Evolutionary conservation across 2,329 filamentous ascomycete species (phyloP), one percentile per base, ranked within the genome.

Genomic region (Aspergillus floridensis): DNA sequence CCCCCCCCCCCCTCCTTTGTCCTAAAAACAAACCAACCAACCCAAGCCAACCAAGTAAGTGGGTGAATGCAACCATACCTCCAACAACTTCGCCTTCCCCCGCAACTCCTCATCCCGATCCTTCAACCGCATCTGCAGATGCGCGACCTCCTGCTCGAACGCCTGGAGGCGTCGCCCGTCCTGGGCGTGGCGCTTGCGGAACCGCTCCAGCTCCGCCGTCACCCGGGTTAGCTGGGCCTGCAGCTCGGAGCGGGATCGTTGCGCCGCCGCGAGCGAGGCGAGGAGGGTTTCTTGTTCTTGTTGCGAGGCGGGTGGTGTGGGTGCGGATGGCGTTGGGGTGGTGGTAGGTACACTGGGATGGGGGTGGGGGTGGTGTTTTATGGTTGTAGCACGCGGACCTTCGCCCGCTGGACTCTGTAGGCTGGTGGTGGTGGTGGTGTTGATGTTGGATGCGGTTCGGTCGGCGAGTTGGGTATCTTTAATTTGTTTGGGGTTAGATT

Each of bases 31-130:
- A 35, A 35, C 11, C 10, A n/a, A n/a, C n/a, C n/a, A n/a, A n/a
- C n/a, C n/a, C n/a, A n/a, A n/a, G n/a, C n/a, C n/a, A 35, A 35
- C 1, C 3, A 10, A 6, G 5, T 16, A 12, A 35, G 4, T 2
- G 5, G 2, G 11, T 8, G 14, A 14, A 12, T 35, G 12, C 22
- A n/a, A 12, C 55, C 55, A 57, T 76, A 89, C 87, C 80, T 92
- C 89, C 2, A 96, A 83, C 64, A 97, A 79, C 73, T 93, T 91
- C 32, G 87, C 86, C 80, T 97, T 97, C 60, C 87, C 91, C 58
- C 83, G 85, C 32, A 97, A 77, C 79, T 98, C 95, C 68, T 96
- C 91, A 62, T 96, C 91, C 31, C 90, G 82, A 74, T 97, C 93
- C 63, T 85, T 87, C 46, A 96, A 78, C 63, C 88, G 88, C 47